Evolutionary conservation across 257 asterid genomes (phyloP), one percentile per base, ranked within the genome.

Genomic region (Solanum appendiculatum): DNA sequence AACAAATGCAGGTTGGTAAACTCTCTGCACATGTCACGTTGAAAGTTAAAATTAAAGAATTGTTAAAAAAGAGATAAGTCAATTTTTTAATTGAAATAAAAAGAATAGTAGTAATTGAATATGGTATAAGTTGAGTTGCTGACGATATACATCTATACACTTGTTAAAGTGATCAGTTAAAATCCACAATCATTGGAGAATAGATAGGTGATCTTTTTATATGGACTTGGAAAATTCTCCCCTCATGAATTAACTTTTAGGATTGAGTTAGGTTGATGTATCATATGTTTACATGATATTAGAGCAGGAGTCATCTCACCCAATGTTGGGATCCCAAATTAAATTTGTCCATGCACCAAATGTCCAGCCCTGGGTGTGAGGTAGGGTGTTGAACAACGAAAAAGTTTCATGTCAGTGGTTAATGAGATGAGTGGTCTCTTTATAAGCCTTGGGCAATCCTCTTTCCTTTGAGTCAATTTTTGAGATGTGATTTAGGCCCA

Each of bases 1-100:
- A 93, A 9, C 98, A 93, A 89, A 94, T 96, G 97, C 93, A 89
- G 95, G 97, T 94, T 54, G 21, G 88, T 85, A 34, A 54, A 54
- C 63, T 54, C 0, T 6, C 1, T 7, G n/a, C 23, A 51, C 23
- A 54, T 54, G n/a, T 18, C 10, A 54, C n/a, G 0, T 18, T 6
- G 0, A 51, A 18, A 51, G n/a, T 18, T 51, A 0, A 51, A 16
- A 51, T 51, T 18, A 7, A 51, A 51, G 2, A 34, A 4, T 34
- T 34, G 2, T 34, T 4, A 34, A 34, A 34, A 34, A 34, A 34
- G 36, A 34, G 36, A 46, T 13, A 1, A 14, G 14, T 46, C 20
- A 46, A 13, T 14, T 46, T 54, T 51, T 54, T n/a, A n/a, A n/a
- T n/a, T n/a, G n/a, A n/a, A n/a, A n/a, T n/a, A n/a, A n/a, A n/a